Base-by-base conservation (phyloP, 306 rosid genomes). In the Erythrophleum fordii region DNA sequence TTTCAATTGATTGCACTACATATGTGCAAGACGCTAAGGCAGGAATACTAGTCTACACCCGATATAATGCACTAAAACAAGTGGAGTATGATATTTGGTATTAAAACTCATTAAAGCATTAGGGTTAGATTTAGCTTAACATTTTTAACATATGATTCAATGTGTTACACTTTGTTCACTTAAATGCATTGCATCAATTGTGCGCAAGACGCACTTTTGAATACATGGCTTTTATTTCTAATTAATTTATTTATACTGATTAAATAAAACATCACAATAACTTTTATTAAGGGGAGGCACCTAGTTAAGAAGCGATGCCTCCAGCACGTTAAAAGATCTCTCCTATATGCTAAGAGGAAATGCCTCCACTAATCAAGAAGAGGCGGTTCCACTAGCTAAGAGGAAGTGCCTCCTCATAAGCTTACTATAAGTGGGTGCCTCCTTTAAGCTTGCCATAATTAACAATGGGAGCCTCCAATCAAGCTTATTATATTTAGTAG, bases 61-160 rank as follows among this genome's bases (percentile, higher is more conserved):
- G 22, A 16, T 68, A 37, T 72, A 45, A 17, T 55, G 64, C 58
- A 6, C 71, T 56, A 75, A 67, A 45, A 31, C 26, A 77, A 72
- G 35, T 56, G 13, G 77, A 65, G 46, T 34, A 35, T 76, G 76
- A 28, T 65, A 64, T 80, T 71, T 49, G n/a, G 59, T 60, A 22
- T 62, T 70, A 80, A 12, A 61, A 61, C 10, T 74, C 31, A 69
- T 58, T 31, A 72, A 72, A 44, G 48, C 72, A 37, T 58, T 51
- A 58, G 70, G 70, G 68, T 69, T 69, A 44, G 28, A 73, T 68
- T 44, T 45, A 46, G 28, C 52, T 12, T 46, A 14, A 61, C 26
- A 26, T 26, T 59, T 75, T 62, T 44, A 29, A 45, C 13, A 26
- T 8, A 44, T 44, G 13, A 42, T 34, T 41, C 41, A 13, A 13